Conservation (phyloP, 768 basidiomycete genomes). For the Crucibulum laeve region DNA sequence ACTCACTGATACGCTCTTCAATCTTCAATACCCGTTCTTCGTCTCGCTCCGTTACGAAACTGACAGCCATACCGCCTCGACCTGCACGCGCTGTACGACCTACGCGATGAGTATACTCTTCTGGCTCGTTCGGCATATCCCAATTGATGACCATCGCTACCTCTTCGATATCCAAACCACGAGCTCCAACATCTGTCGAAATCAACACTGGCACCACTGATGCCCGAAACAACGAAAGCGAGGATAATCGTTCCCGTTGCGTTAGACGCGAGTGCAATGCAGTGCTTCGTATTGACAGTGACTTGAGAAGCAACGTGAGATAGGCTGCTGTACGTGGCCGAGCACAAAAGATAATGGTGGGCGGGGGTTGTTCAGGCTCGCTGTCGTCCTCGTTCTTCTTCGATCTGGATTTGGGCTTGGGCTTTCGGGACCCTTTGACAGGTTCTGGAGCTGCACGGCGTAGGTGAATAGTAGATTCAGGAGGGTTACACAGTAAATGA, state of each 20-base stretch:
- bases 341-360: constrained; percentile 93
- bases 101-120: constrained; percentile 96
- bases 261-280: constrained; percentile 91
- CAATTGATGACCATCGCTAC: constrained; percentile 97
- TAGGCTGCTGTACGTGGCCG: constrained; percentile 88
- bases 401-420: constrained; percentile 15
- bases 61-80: constrained; percentile 83
- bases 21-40: constrained; percentile 79
- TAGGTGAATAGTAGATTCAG: constrained; percentile 66
- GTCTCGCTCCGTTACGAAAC: constrained; percentile 93
- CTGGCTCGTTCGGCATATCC: constrained; percentile 87
- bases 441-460: constrained; percentile 61
- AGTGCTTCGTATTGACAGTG: constrained; percentile 77
- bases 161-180: constrained; percentile 94
- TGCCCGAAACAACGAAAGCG: constrained; percentile 83
- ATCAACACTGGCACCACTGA: constrained; percentile 87
- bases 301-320: constrained; percentile 73
- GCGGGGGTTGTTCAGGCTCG: constrained; percentile 74
- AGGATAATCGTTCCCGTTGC: constrained; percentile 83
- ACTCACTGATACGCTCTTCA: constrained; percentile 83
- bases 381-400: constrained; percentile 43
- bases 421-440: constrained; percentile 26
- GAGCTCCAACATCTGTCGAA: constrained; percentile 92
- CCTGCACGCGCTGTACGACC: constrained; percentile 92
- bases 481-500: constrained; percentile 86